These are phyloP conservation scores for Sanghuangporus weigelae DNA, from an alignment of 1,284 basidiomycete genomes.

Conservation along the genomic window DNA sequence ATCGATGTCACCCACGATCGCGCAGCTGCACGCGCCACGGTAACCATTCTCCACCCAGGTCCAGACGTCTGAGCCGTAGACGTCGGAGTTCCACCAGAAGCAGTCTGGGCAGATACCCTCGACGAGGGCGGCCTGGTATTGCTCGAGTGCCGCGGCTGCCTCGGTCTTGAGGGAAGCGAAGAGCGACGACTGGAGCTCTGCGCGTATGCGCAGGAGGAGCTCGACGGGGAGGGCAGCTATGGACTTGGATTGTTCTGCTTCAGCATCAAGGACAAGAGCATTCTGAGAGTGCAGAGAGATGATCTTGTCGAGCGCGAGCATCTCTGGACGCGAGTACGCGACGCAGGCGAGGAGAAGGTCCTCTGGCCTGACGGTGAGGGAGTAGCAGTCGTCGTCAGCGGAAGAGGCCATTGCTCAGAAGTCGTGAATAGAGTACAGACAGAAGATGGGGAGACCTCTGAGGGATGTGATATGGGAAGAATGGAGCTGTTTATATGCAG, in stretches of 20 bases:
- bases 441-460: not conserved
- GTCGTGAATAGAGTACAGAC: not conserved
- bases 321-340: conserved; percentile 39
- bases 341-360: conserved; percentile 45
- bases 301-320: conserved; percentile 37
- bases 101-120: conserved; percentile 41
- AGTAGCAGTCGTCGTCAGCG: not conserved
- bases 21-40: conserved; percentile 19
- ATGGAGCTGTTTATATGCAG: not conserved
- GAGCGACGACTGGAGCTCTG: conserved; percentile 33
- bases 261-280: conserved; percentile 23
- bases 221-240: conserved; percentile 38
- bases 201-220: conserved; percentile 41
- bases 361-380: conserved; percentile 9
- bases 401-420: not conserved
- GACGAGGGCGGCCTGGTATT: conserved; percentile 37
- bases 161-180: conserved; percentile 30
- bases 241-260: not conserved
- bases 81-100: conserved; percentile 40
- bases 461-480: not conserved
- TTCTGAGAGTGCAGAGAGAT: conserved; percentile 18
- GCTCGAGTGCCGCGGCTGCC: conserved; percentile 33
- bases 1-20: conserved; percentile 12
- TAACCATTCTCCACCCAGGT: conserved; percentile 30
- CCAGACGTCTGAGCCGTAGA: conserved; percentile 45